Base-by-base conservation (phyloP, 1,284 basidiomycete species). In the Marasmius fiardii region DNA sequence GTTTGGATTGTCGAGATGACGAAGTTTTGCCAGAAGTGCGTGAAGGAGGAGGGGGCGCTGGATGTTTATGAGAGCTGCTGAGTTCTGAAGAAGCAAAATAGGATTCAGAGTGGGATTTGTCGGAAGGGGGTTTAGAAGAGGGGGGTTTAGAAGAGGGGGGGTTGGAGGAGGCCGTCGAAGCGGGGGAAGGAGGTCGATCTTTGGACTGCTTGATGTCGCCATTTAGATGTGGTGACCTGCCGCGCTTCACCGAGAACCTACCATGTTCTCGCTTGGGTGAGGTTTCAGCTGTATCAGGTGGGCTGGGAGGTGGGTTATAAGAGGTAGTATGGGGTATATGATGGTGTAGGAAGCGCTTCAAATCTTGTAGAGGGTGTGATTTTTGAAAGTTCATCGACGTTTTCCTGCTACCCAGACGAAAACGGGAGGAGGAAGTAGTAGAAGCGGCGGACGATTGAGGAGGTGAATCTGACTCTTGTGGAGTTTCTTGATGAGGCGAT, bases 321-420 rank as follows among this genome's bases (percentile, higher is more conserved):
- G 59, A 39, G 56, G 53, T 60, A 57, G 50, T 45, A 58, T 90
- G 85, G 58, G 85, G 85, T 53, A 94, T 88, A 72, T 94, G 92
- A 71, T 92, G 85, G 72, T 95, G 92, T 59, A 96, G 81, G 76
- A 96, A 95, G 31, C 93, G 89, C 67, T 93, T 93, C 63, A 97
- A 83, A 70, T 96, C 94, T 71, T 92, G 86, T 51, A 97, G 80
- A 3, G 92, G 88, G 49, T 53, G 55, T 23, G 53, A 52, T 57
- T 53, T 51, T 26, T 11, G 52, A 59, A 53, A 43, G 62, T 43
- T 44, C 31, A 44, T 55, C 8, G 58, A 52, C 14, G 49, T 37
- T 51, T 45, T 55, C 35, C 56, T 54, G 28, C 52, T 43, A 55
- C 49, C 21, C 49, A 58, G 51, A 48, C 59, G 57, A 31, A 50